phyloP scores from a whole-genome alignment of 2,329 filamentous ascomycete genomes.

The Metarhizium guizhouense region DNA sequence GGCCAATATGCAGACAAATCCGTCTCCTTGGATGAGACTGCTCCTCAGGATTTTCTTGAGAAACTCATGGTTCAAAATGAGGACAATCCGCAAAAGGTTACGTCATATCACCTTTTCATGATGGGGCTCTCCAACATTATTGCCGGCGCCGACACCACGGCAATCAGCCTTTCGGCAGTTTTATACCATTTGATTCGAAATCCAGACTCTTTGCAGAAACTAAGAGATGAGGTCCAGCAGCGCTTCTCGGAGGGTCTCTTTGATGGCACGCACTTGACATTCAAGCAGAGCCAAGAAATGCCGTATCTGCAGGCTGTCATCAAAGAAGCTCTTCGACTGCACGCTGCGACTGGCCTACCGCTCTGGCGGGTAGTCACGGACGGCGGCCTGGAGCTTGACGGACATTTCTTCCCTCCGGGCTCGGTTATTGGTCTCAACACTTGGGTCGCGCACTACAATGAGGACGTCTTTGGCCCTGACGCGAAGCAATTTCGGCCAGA shows the following conservation, averaged over 20 bases:
- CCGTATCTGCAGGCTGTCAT: constrained; percentile 46
- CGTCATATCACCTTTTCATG: constrained; percentile 8
- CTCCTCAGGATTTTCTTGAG: too few species aligned
- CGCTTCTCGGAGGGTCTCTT: background rate
- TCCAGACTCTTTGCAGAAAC: background rate
- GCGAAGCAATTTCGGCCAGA: constrained; percentile 12
- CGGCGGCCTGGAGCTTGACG: too few species aligned
- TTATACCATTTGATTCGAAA: constrained; percentile 32
- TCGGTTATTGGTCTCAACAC: too few species aligned
- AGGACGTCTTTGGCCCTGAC: too few species aligned
- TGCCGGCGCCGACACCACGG: constrained; percentile 36
- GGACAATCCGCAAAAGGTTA: constrained; percentile 4
- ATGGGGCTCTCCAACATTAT: constrained; percentile 23
- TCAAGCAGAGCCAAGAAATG: constrained; percentile 32
- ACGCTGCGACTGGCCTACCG: constrained; percentile 34
- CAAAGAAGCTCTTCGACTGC: constrained; percentile 43
- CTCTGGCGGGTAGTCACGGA: too few species aligned
- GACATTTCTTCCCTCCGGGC: too few species aligned
- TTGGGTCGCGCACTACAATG: too few species aligned
- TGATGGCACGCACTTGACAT: constrained; percentile 15
- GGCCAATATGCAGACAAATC: too few species aligned
- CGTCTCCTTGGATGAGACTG: too few species aligned
- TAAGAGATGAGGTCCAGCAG: constrained; percentile 15
- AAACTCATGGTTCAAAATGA: too few species aligned
- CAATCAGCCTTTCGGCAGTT: constrained; percentile 34